Conservation (phyloP, 306 rosid genomes). For the Sphenostylis stenocarpa region DNA sequence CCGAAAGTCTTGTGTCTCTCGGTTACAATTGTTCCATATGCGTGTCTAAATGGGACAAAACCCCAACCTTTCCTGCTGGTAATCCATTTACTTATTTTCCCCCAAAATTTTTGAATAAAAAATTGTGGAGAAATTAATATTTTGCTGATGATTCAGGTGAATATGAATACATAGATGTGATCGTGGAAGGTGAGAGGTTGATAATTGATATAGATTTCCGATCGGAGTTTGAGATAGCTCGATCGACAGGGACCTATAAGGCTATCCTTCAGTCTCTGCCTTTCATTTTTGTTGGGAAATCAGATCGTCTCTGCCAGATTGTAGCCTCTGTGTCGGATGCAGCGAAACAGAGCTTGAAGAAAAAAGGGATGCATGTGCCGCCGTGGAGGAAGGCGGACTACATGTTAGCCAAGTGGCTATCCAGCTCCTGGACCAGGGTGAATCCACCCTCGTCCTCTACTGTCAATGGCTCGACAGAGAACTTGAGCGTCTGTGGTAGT, state of each 20-base stretch:
- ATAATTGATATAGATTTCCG: conserved; percentile 83
- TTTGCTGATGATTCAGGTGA: conserved; percentile 62
- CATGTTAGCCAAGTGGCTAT: conserved; percentile 91
- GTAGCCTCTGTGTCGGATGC: conserved; percentile 78
- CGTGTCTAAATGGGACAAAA: conserved; percentile 90
- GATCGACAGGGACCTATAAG: conserved; percentile 83
- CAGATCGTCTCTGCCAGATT: conserved; percentile 81
- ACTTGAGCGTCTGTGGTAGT: background rate
- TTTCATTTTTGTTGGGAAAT: conserved; percentile 75
- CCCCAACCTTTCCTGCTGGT: conserved; percentile 81
- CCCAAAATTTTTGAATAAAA: background rate
- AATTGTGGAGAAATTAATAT: background rate
- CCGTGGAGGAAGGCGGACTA: conserved; percentile 97
- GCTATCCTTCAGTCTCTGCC: conserved; percentile 82
- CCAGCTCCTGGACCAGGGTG: conserved; percentile 53
- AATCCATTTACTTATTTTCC: background rate
- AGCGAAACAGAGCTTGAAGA: conserved; percentile 83
- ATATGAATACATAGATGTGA: conserved; percentile 87
- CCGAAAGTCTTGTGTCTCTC: conserved; percentile 62
- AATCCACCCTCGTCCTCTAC: conserved; percentile 27
- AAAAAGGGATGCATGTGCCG: conserved; percentile 96
- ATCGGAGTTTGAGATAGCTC: conserved; percentile 96
- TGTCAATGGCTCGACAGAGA: background rate
- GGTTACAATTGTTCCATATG: conserved; percentile 84
- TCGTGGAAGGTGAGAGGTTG: conserved; percentile 74